Base-by-base conservation (phyloP, 306 rosid species). In the Astragalus membranaceus region DNA sequence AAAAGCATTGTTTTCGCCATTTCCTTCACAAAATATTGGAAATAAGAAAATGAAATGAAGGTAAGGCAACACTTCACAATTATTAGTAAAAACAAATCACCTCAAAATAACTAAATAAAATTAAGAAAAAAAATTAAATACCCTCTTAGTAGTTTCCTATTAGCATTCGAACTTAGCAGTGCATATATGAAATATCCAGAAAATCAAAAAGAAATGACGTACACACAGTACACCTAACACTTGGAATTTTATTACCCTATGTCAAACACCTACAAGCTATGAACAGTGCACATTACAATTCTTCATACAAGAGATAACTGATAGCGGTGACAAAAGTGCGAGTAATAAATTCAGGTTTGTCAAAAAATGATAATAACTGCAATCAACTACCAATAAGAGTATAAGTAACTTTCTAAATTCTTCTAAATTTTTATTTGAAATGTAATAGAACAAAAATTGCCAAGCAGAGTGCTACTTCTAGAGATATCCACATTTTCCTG, bases 81-180 rank as follows among this genome's bases (percentile, higher is more conserved):
- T 26, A 71, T 30, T 32, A 10, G 67, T 20, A 46, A 29, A 30
- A 55, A 17, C 26, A 1, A 42, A 42, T 43, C 58, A n/a, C 56
- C 39, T 44, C 7, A 64, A 44, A 29, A 30, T 30, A 33, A 64
- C n/a, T n/a, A 44, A 29, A 30, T 30, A 33, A 46, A 13, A 64
- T 11, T 13, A 8, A 66, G 15, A 47, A 49, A 70, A 32, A 36
- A 29, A 14, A 70, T 33, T 50, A 58, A 71, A 47, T 11, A 58
- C 32, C 56, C 46, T 6, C 30, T 58, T 32, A 17, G 58, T 13
- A 17, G 39, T 63, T 63, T 26, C 39, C 41, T 39, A 23, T 36
- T 14, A 58, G 60, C 16, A 67, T 13, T 72, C 48, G 43, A 29
- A 70, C 66, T 57, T 70, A 42, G 64, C 30, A 70, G 42, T 23